These are phyloP conservation scores for Cornus suecica DNA, from an alignment of 148 eudicot genomes.

Conservation along the genomic window DNA sequence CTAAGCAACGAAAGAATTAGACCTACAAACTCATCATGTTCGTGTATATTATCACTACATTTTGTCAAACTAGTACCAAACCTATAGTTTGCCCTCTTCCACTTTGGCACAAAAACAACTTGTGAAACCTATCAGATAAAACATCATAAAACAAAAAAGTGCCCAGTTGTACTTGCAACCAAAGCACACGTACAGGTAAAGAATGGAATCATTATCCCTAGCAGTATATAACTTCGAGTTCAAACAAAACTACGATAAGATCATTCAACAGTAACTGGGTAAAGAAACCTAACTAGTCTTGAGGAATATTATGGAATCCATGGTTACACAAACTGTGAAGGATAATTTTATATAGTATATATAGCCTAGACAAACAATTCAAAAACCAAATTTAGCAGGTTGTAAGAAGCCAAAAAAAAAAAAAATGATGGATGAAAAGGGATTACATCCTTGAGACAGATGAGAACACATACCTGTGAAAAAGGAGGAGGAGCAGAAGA, in stretches of 20 bases:
- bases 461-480: constrained; percentile 51
- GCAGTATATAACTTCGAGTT: no score
- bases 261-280: no score
- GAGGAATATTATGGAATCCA: background rate
- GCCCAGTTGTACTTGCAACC: background rate
- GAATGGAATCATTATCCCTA: background rate
- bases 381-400: no score
- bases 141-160: background rate
- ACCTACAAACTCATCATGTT: no score
- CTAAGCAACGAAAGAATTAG: no score
- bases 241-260: no score
- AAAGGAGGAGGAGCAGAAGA: constrained; percentile 42
- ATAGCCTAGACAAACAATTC: no score
- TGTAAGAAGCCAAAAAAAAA: background rate
- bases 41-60: no score
- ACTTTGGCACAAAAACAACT: no score
- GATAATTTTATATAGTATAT: background rate
- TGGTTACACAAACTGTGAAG: background rate
- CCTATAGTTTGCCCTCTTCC: no score
- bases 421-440: background rate
- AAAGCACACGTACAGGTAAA: background rate
- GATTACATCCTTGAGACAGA: constrained; percentile 7
- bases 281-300: background rate
- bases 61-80: no score
- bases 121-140: background rate